A percentile compares a stretch with the other conserved stretches of the same genome.
Conservation (phyloP, 805 yeast species). For the Zygoascus biomembranicola region DNA sequence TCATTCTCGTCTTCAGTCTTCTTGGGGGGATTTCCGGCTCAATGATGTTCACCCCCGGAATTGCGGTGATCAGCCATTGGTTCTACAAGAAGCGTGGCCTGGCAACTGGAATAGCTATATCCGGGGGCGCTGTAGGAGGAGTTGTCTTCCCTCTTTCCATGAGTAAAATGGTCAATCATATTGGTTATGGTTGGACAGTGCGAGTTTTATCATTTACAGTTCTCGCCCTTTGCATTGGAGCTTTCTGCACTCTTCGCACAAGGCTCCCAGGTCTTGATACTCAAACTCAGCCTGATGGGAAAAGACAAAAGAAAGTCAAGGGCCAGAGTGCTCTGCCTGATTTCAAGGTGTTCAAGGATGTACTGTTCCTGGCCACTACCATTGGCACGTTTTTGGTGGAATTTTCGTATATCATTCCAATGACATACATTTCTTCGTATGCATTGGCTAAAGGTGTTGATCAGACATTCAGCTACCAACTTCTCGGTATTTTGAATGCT, state of each 20-base stretch:
- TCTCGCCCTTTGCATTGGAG: conserved; percentile 21
- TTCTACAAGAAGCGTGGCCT: conserved; percentile 47
- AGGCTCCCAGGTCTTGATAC: conserved; percentile 22
- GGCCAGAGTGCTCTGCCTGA: conserved; percentile 20
- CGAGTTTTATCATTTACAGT: conserved; percentile 36
- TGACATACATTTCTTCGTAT: conserved; percentile 51
- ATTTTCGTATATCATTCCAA: conserved; percentile 41
- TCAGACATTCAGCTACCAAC: conserved; percentile 24
- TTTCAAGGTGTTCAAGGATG: conserved; percentile 23
- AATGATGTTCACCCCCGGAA: conserved; percentile 42
- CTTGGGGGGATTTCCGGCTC: conserved; percentile 40
- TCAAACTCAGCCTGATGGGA: background rate
- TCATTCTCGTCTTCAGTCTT: conserved; percentile 46
- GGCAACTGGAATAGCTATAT: conserved; percentile 53
- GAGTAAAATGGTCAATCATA: conserved; percentile 33
- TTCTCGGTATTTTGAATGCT: conserved; percentile 41
- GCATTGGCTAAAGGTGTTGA: conserved; percentile 30
- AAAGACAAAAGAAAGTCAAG: conserved; percentile 8
- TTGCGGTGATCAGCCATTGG: conserved; percentile 56
- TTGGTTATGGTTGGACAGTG: conserved; percentile 58
- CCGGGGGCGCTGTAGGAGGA: conserved; percentile 65
- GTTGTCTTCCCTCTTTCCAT: conserved; percentile 50
- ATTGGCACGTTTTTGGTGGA: conserved; percentile 34
- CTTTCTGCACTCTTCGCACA: conserved; percentile 32
- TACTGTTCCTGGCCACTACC: conserved; percentile 22